Conservation (phyloP, 306 rosid species). For the Adenanthera pavonina region DNA sequence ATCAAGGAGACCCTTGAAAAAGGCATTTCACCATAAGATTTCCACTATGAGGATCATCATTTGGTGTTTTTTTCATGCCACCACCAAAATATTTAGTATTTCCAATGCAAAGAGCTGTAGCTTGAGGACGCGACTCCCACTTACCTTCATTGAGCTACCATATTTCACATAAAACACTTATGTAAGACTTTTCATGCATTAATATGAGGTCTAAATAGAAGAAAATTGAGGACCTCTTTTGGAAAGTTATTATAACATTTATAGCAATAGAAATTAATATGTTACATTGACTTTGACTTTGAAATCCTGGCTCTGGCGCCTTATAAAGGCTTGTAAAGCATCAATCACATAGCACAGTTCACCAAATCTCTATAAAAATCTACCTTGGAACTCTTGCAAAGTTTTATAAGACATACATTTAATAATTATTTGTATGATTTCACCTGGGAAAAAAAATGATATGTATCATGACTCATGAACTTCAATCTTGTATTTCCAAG, state of each 20-base stretch:
- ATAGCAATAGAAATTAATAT: neutral
- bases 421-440: conserved; percentile 21
- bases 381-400: conserved; percentile 91
- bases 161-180: conserved; percentile 23
- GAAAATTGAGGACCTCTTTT: neutral
- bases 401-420: conserved; percentile 16
- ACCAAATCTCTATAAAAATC: conserved; percentile 87
- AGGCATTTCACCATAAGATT: conserved; percentile 66
- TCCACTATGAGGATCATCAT: conserved; percentile 73
- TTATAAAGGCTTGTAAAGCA: conserved; percentile 86
- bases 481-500: conserved; percentile 40
- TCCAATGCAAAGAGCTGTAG: conserved; percentile 86
- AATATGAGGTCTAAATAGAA: conserved; percentile 17
- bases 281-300: conserved; percentile 74
- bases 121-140: conserved; percentile 76
- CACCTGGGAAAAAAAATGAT: no score
- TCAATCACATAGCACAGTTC: conserved; percentile 89
- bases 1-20: conserved; percentile 19
- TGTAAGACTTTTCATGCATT: conserved; percentile 13
- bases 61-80: conserved; percentile 94
- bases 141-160: conserved; percentile 82
- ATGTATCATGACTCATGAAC: neutral
- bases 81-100: conserved; percentile 96
- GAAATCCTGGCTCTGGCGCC: conserved; percentile 77
- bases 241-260: neutral